Base-by-base conservation (phyloP, 305 asterid genomes). In the Lippia alba region DNA sequence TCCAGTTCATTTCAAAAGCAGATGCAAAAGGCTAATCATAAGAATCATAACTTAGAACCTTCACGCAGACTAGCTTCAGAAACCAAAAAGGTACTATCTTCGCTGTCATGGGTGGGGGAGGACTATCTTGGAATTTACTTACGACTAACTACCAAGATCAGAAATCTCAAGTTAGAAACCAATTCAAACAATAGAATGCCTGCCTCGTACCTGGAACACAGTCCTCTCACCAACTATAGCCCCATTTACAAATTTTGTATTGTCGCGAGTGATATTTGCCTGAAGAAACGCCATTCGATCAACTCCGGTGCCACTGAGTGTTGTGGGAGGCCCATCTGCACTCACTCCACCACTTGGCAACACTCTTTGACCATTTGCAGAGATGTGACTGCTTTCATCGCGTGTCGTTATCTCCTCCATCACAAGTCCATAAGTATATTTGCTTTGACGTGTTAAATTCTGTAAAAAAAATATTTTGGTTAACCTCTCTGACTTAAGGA, bases 251-350 rank as follows among this genome's bases (percentile, higher is more conserved):
- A 90, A 95, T 78, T 83, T 90, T 64, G 99, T 95, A 81, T 87
- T 95, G 86, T 95, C 99, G 24, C 95, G 85, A 24, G 99, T 92
- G 75, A 95, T 90, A 78, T 92, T 95, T 68, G 96, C 91, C 85
- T 95, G 99, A 74, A 84, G 77, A 82, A 95, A 92, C 41, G 87
- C 96, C 98, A 95, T 82, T 9, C 85, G 96, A 76, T 95, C 99
- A 69, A 90, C 87, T 78, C 99, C 98, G 64, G 96, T 95, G 77
- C 97, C 99, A 71, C 99, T 95, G 64, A 95, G 96, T n/a, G 99
- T 95, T 36, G 98, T 90, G 33, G 99, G 99, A 58, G 99, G 99
- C 74, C 99, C 99, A 85, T 95, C 99, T 36, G 91, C 88, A 71
- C 98, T 92, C 65, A 90, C 85, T 72, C 98, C 98, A 66, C 99